phyloP scores from a whole-genome alignment of 805 yeast species.

The Yamadazyma laniorum region DNA sequence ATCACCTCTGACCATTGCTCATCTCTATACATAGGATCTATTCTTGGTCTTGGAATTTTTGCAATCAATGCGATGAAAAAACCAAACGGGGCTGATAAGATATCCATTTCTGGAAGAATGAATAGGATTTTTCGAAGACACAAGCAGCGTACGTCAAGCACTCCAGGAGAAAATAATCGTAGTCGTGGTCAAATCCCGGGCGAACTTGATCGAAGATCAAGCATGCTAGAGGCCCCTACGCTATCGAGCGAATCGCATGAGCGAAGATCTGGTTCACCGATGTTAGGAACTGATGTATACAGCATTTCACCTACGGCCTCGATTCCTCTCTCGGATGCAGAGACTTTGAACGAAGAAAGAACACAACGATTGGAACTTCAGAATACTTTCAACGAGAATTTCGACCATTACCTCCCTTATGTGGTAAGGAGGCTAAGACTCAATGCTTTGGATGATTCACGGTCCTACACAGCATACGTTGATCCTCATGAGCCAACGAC shows the following conservation, averaged over 20 bases:
- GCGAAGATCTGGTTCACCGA: neutral
- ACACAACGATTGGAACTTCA: conserved; percentile 33
- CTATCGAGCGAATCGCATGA: neutral
- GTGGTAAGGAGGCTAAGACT: conserved; percentile 31
- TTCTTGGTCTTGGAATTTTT: no score
- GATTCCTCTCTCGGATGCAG: conserved; percentile 31
- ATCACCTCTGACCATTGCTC: no score
- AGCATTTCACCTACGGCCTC: conserved; percentile 12
- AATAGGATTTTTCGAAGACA: conserved; percentile 5
- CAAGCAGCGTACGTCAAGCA: neutral
- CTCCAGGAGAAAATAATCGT: no score
- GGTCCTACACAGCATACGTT: neutral
- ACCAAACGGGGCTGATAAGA: no score
- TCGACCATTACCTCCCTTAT: conserved; percentile 36
- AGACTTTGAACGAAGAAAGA: conserved; percentile 27
- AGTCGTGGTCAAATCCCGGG: no score
- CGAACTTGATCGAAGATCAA: neutral
- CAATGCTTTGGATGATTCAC: conserved; percentile 8
- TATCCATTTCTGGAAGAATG: neutral
- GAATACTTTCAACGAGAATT: conserved; percentile 35
- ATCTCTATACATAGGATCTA: no score
- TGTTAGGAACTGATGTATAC: conserved; percentile 8
- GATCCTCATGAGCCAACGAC: neutral
- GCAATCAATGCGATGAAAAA: neutral
- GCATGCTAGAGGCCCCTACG: neutral